phyloP scores from a whole-genome alignment of 2,329 filamentous ascomycete genomes.

The Sclerotinia minor region DNA sequence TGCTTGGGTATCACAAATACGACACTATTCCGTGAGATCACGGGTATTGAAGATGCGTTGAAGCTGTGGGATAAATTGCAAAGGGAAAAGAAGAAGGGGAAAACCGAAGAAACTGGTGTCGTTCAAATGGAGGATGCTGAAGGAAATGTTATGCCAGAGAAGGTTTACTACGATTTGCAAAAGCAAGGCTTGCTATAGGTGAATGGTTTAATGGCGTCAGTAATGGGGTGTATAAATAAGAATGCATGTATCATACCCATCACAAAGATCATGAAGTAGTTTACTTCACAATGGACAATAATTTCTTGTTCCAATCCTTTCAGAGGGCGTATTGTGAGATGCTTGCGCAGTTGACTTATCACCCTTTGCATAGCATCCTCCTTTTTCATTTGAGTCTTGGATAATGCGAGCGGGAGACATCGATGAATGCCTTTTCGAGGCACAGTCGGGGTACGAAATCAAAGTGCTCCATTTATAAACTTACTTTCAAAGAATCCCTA shows the following conservation, averaged over 20 bases:
- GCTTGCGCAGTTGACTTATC: background rate
- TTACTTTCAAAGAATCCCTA: too few relatives aligned
- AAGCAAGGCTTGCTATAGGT: constrained; percentile 79
- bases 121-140: constrained; percentile 98
- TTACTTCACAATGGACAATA: background rate
- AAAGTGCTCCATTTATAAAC: too few relatives aligned
- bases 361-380: too few relatives aligned
- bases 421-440: too few relatives aligned
- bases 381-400: background rate
- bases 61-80: constrained; percentile 93
- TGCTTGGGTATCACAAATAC: constrained; percentile 93
- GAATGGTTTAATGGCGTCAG: background rate
- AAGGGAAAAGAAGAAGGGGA: constrained; percentile 75
- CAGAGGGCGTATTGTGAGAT: background rate
- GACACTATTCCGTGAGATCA: constrained; percentile 90
- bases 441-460: too few relatives aligned
- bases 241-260: constrained; percentile 16
- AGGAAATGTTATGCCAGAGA: constrained; percentile 98
- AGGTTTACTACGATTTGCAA: constrained; percentile 93
- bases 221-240: constrained; percentile 14
- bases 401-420: background rate
- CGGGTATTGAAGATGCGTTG: constrained; percentile 83
- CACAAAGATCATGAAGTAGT: background rate
- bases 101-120: constrained; percentile 75
- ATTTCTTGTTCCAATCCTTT: background rate